Base-by-base conservation (phyloP, 148 eudicot species). In the Vaccinium corymbosum region DNA sequence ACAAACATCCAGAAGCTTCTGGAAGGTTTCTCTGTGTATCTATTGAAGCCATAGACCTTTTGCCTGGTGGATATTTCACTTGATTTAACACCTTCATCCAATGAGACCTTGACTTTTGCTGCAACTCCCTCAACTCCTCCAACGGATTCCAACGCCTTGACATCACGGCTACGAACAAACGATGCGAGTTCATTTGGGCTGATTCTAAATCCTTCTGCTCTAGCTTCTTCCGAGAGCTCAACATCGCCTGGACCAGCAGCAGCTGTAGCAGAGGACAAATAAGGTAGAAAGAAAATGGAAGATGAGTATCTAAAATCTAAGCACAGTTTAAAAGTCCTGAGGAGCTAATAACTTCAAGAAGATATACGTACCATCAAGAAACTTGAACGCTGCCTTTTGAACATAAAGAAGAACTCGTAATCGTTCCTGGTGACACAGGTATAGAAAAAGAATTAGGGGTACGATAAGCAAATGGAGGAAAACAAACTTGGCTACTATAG, bases 11-110 rank as follows among this genome's bases (percentile, higher is more conserved):
- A 77, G 20, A 83, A 85, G 52, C 13, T 64, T 80, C 32, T 85
- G 53, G 57, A 85, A 80, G 55, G 87, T 66, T 82, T 85, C 87
- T 85, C 87, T 20, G 82, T 62, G 52, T 75, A 82, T 53, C 56
- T 76, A 73, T 85, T 85, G 70, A 77, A 61, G 29, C 87, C 87
- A 25, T 81, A 85, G 27, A 82, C 53, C 27, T 85, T 74, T 64
- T 85, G 84, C 53, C 87, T 76, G 51, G 17, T 49, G n/a, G 50
- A 19, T 46, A 85, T 3, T 7, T 82, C 84, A 9, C 76, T 75
- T 8, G 66, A 27, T 52, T 52, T 11, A 12, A 85, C 64, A 55
- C 87, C 87, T 11, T 85, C 81, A 27, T 80, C 51, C 25, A 82
- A 59, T 32, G 87, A 76, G 29, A 83, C 73, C 14, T 12, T 27